Base-by-base conservation (phyloP, 164 flowering plant genomes). In the Umbellularia californica region DNA sequence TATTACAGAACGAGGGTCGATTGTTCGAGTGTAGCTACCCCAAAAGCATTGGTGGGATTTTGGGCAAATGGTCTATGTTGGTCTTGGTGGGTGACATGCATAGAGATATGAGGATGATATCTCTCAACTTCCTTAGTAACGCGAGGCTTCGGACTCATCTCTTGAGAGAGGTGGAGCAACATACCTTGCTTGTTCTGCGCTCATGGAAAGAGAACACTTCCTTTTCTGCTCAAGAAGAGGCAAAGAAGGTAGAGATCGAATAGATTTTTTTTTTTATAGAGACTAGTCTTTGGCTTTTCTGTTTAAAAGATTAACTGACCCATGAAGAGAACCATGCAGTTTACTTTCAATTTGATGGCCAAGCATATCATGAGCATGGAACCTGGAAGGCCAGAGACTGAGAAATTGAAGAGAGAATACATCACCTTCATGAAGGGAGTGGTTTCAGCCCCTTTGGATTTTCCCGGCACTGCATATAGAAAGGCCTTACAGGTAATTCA, bases 401-500 rank as follows among this genome's bases (percentile, higher is more conserved):
- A 91, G 89, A 72, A 83, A 77, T 80, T 94, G 78, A 94, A 91
- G 85, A 87, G 81, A 76, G 97, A 92, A 77, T 94, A 94, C 75
- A 85, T 92, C 58, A 92, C 96, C 67, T 94, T 94, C 89, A 94
- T 94, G 98, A 94, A 94, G 83, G 98, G 98, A 58, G 96, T 94
- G n/a, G 88, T 94, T 0, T 94, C 98, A 69, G 81, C 92, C 51
- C 98, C 98, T 58, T 47, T 92, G 65, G 91, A 92, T 81, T 82
- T 92, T 0, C 98, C 97, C 1, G 97, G 97, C 77, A 90, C 97
- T 19, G 88, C 98, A 0, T 92, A 94, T 75, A 77, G 96, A 74
- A 92, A 77, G 73, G 97, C 97, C 27, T 72, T 92, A 60, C 79
- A 87, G 88, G 97, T 90, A 85, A 15, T 22, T 27, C 24, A 13